Evolutionary conservation across 225 moss, liverwort and hornwort genomes (phyloP), one percentile per base, ranked within the genome.

Genomic region (Climacium dendroides): DNA sequence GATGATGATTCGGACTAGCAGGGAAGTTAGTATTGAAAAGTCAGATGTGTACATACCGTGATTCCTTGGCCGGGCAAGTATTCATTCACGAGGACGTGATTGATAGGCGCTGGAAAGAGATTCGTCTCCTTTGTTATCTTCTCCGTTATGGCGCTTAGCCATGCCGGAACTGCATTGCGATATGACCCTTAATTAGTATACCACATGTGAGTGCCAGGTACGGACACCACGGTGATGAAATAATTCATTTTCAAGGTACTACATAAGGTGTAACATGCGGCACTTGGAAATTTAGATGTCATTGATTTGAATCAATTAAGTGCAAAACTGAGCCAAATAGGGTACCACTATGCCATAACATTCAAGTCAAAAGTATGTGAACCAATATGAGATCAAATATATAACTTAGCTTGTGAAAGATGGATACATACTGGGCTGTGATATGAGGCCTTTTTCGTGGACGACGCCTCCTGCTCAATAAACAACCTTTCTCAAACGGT

Each of bases 71-170:
- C 97, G 74, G 97, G 95, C 74, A 90, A 83, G 81, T 96, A 97
- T 80, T 97, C 97, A 85, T 97, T 97, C 84, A 97, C 97, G 47
- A 97, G 96, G 65, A 97, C 95, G 88, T 97, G 97, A 88, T 97
- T 97, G 87, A 97, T 94, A 73, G 93, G 94, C 43, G 95, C 92
- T 32, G 97, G 96, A 87, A 95, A 97, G 74, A 96, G 89, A 59
- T 90, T 94, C 25, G 95, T 96, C 79, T 92, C 94, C 81, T 89
- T 88, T 17, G 87, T 85, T 67, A 97, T 96, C 92, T 92, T 95
- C 89, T 96, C 91, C 32, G 95, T 93, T 78, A 96, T 66, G 62
- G 91, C 37, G 52, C 86, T 90, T 81, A 97, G 86, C 96, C 97
- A 97, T 70, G 81, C 76, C 75, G 96, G 97, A 88, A 97, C 96